Percentiles rank a stretch among this genome's conserved stretches.
Evolutionary conservation across 768 basidiomycete species (phyloP).

Genomic region (Daedaleopsis nitida): DNA sequence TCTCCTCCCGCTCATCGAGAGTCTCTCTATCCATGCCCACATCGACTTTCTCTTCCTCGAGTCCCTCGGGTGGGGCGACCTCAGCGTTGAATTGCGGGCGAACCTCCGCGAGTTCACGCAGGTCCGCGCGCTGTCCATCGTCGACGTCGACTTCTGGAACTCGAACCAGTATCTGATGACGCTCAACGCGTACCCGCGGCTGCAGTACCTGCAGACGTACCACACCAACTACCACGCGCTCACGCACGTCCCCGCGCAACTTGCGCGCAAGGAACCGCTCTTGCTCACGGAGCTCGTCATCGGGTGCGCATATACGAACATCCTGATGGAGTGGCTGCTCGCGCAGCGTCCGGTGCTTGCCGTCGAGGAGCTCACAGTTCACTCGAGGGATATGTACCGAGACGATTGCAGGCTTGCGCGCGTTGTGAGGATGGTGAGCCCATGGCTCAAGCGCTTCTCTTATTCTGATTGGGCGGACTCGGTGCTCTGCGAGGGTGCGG

Average conservation of each 20-base stretch:
- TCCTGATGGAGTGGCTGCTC: slow-evolving; percentile 6
- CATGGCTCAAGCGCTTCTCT: background rate
- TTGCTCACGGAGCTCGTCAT: slow-evolving; percentile 4
- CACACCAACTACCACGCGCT: background rate
- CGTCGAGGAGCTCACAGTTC: background rate
- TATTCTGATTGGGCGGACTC: background rate
- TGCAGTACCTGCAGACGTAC: slow-evolving; percentile 8
- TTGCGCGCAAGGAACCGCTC: background rate
- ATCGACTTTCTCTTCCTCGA: slow-evolving; percentile 9
- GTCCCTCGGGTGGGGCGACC: slow-evolving; percentile 14
- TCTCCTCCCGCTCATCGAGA: background rate
- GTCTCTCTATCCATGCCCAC: background rate
- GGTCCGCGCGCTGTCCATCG: slow-evolving; percentile 1
- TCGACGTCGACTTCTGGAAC: slow-evolving; percentile 15
- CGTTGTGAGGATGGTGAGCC: slow-evolving; percentile 3
- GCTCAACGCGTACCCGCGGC: slow-evolving; percentile 11
- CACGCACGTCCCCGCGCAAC: slow-evolving; percentile 5
- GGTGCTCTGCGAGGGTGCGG: background rate
- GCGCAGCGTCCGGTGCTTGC: background rate
- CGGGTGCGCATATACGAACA: background rate
- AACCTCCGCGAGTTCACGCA: slow-evolving; percentile 5
- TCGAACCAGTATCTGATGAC: slow-evolving; percentile 16
- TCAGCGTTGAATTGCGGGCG: background rate
- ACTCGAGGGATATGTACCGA: background rate
- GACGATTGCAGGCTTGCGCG: slow-evolving; percentile 5